Conservation (phyloP, 768 basidiomycete species). For the Scleroderma citrinum region DNA sequence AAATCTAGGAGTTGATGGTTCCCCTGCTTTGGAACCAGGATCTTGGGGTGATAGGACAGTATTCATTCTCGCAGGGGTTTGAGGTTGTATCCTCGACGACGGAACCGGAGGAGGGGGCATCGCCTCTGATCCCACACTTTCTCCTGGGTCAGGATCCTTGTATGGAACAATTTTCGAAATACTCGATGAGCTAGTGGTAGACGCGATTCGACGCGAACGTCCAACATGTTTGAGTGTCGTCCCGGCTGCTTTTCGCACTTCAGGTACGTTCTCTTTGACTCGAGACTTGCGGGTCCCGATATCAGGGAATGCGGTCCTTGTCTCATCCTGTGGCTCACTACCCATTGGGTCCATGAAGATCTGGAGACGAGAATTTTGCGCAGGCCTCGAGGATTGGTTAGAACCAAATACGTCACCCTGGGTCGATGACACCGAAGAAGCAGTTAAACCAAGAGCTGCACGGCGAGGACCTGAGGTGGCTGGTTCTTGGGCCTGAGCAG, state of each 20-base stretch:
- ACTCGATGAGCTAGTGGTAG: slow-evolving; percentile 22
- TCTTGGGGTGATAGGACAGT: slow-evolving; percentile 38
- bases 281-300: slow-evolving; percentile 73
- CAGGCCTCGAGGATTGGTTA: slow-evolving; percentile 28
- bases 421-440: slow-evolving; percentile 25
- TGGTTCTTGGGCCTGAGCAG: slow-evolving; percentile 32
- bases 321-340: slow-evolving; percentile 39
- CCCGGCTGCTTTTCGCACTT: slow-evolving; percentile 62
- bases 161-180: slow-evolving; percentile 60
- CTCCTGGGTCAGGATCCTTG: slow-evolving; percentile 52
- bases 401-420: slow-evolving; percentile 26
- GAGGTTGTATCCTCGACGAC: slow-evolving; percentile 23
- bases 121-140: slow-evolving; percentile 17
- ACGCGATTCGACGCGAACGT: slow-evolving; percentile 46
- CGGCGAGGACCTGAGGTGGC: slow-evolving; percentile 31
- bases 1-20: slow-evolving; percentile 52
- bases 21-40: slow-evolving; percentile 13
- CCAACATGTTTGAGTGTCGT: slow-evolving; percentile 62
- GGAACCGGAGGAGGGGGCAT: slow-evolving; percentile 35
- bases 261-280: slow-evolving; percentile 73
- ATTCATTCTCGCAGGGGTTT: slow-evolving; percentile 31
- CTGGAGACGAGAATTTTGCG: slow-evolving; percentile 54
- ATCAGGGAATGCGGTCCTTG: slow-evolving; percentile 55
- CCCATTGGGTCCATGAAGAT: slow-evolving; percentile 71
- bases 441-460: slow-evolving; percentile 40